These are phyloP conservation scores for Diplotaxis tenuifolia DNA, from an alignment of 345 rosid species.

Conservation along the genomic window DNA sequence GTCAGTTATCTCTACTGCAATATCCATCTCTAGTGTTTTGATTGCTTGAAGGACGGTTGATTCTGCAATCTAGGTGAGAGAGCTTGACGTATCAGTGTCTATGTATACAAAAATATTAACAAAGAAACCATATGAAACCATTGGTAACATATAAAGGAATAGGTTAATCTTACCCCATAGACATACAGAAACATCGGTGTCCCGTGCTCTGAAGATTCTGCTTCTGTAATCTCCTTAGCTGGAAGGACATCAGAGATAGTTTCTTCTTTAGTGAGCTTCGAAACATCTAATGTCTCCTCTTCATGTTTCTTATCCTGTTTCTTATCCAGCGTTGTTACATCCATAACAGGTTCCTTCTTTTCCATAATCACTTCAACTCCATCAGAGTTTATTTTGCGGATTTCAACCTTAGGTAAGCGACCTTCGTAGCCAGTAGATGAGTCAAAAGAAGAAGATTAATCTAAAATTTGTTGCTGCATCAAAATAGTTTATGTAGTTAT, in stretches of 20 bases:
- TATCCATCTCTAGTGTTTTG: constrained; percentile 61
- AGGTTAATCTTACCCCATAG: constrained; percentile 58
- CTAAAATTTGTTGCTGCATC: not conserved
- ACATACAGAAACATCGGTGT: constrained; percentile 46
- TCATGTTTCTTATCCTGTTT: constrained; percentile 39
- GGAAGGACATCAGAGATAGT: constrained; percentile 32
- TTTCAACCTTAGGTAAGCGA: constrained; percentile 58
- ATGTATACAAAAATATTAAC: not conserved
- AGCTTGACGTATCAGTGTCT: not conserved
- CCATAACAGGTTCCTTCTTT: constrained; percentile 33
- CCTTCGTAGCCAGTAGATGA: constrained; percentile 47
- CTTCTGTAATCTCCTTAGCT: constrained; percentile 30
- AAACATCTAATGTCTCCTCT: constrained; percentile 36
- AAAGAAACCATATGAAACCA: not conserved
- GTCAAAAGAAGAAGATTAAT: constrained; percentile 17
- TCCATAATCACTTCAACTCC: constrained; percentile 36
- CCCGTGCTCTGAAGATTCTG: constrained; percentile 37
- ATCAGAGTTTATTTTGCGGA: constrained; percentile 52
- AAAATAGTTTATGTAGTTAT: not conserved
- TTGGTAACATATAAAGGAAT: not conserved
- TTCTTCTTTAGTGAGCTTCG: constrained; percentile 34
- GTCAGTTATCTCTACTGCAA: constrained; percentile 52
- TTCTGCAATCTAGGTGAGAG: constrained; percentile 56
- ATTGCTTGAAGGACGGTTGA: constrained; percentile 63
- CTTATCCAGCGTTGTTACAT: constrained; percentile 21